Percentiles rank a stretch among this genome's conserved stretches.
These are phyloP conservation scores for Bipolaris oryzae DNA, from an alignment of 2,329 filamentous ascomycete species.

Conservation along the genomic window DNA sequence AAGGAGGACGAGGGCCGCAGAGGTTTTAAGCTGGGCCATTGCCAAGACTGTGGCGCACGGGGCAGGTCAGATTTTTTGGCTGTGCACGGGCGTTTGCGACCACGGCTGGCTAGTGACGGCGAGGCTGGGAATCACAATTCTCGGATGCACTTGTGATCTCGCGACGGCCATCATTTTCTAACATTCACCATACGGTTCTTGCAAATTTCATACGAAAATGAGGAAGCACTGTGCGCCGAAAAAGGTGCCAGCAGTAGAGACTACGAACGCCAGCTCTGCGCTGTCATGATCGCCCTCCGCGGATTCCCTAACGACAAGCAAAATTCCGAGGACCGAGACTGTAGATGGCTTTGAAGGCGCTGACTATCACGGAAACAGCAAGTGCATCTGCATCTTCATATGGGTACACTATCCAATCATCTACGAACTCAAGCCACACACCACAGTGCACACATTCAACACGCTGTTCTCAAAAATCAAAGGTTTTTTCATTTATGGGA, in stretches of 20 bases:
- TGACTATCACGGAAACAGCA: not conserved
- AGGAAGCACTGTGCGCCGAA: not conserved
- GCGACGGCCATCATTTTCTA: not conserved
- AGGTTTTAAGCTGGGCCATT: constrained; percentile 29
- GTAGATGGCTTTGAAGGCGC: not conserved
- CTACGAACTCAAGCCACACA: not conserved
- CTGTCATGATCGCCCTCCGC: not conserved
- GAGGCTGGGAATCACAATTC: not conserved
- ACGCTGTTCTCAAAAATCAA: not conserved
- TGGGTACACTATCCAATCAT: not conserved
- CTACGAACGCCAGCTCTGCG: not conserved
- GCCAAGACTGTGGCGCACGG: constrained; percentile 15
- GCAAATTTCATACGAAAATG: not conserved
- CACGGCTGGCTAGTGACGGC: not conserved
- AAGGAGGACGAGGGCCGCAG: constrained; percentile 36
- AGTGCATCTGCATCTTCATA: too few species aligned
- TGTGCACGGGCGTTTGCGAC: not conserved
- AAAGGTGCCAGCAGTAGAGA: not conserved
- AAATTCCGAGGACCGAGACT: not conserved
- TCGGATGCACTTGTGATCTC: too few species aligned
- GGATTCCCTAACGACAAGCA: not conserved
- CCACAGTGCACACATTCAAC: not conserved
- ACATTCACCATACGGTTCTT: not conserved
- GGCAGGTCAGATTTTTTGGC: not conserved
- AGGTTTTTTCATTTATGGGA: constrained; percentile 8